These are phyloP conservation scores for Penicillium coffeae DNA, from an alignment of 495 filamentous ascomycete genomes.

Conservation along the genomic window DNA sequence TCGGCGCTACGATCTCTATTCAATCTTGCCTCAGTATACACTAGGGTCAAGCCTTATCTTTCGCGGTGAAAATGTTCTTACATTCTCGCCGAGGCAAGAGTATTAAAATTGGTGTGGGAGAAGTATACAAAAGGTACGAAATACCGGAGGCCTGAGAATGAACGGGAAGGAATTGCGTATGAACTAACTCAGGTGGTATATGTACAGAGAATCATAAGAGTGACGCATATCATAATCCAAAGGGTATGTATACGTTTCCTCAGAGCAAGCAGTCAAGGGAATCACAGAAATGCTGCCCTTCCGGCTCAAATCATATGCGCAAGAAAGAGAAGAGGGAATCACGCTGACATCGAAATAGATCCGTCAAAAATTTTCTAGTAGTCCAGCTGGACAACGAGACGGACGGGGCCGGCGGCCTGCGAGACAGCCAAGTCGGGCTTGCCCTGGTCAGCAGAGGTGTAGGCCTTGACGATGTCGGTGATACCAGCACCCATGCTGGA, in stretches of 20 bases:
- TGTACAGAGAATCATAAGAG: conserved; percentile 27
- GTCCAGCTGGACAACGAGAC: conserved; percentile 35
- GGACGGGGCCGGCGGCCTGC: conserved; percentile 19
- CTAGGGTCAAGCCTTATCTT: too few species aligned
- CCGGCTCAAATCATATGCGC: conserved; percentile 16
- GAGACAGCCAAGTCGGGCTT: conserved; percentile 22
- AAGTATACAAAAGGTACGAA: not conserved
- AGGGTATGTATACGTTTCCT: conserved; percentile 18
- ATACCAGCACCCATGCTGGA: conserved; percentile 29
- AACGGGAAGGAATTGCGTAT: conserved; percentile 16
- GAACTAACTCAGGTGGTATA: conserved; percentile 26
- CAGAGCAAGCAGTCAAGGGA: conserved; percentile 3
- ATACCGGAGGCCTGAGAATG: not conserved
- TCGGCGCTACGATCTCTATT: too few species aligned
- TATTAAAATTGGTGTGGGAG: not conserved
- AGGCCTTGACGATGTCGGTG: conserved; percentile 30
- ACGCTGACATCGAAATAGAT: conserved; percentile 7
- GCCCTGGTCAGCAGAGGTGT: conserved; percentile 27
- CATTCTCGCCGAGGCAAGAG: not conserved
- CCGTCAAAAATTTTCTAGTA: conserved; percentile 15
- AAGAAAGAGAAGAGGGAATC: conserved; percentile 7
- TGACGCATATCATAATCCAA: conserved; percentile 14
- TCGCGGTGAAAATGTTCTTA: not conserved
- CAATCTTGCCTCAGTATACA: too few species aligned
- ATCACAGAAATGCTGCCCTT: conserved; percentile 8